Conservation (phyloP, 106 monocot genomes). For the Dendrobium officinale region DNA sequence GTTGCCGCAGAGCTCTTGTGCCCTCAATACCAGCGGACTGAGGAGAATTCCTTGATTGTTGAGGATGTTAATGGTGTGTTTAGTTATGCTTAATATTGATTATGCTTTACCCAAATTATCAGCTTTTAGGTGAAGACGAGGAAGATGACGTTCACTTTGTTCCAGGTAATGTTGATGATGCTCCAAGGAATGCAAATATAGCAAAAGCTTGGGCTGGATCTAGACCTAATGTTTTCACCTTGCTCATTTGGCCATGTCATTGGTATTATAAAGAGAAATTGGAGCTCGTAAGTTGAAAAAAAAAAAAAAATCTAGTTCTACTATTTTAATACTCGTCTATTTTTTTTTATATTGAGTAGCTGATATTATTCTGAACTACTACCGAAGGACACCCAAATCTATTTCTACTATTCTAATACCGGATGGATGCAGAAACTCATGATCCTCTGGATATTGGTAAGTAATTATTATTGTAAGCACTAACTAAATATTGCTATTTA, state of each 20-base stretch:
- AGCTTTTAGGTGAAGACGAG: conserved; percentile 69
- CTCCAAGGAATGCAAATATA: conserved; percentile 57
- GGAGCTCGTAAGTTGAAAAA: conserved; percentile 81
- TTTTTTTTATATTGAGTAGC: not conserved
- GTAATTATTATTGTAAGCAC: too few relatives aligned
- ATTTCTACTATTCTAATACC: too few relatives aligned
- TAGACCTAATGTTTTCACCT: conserved; percentile 8
- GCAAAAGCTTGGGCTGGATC: conserved; percentile 29
- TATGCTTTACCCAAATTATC: not conserved
- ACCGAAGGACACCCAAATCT: not conserved
- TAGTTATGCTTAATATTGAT: conserved; percentile 1
- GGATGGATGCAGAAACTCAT: too few relatives aligned
- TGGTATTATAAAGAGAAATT: conserved; percentile 97
- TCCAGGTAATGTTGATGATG: conserved; percentile 89
- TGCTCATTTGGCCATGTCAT: conserved; percentile 73
- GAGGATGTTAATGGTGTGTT: conserved; percentile 68
- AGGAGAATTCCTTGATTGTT: conserved; percentile 48
- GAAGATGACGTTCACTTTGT: conserved; percentile 81
- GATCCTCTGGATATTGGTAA: too few relatives aligned
- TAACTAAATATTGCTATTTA: too few relatives aligned
- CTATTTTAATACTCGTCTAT: not conserved
- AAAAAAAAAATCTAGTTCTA: not conserved
- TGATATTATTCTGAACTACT: not conserved
- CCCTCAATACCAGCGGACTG: conserved; percentile 78
- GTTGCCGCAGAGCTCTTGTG: conserved; percentile 85